phyloP scores from a whole-genome alignment of 495 filamentous ascomycete genomes.

The Trichoderma virens region DNA sequence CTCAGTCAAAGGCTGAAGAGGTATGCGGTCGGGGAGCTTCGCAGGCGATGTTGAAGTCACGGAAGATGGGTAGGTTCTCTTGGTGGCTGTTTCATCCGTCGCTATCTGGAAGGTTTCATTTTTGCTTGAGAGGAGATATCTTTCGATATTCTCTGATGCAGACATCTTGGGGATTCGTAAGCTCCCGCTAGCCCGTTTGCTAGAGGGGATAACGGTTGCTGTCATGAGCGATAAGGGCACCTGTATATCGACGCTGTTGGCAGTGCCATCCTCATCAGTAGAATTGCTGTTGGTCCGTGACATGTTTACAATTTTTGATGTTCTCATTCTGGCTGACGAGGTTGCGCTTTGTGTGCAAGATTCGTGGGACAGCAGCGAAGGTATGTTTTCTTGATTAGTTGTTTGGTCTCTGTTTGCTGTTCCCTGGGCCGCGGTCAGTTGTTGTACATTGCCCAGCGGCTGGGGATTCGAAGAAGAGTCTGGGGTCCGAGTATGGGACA shows the following conservation, averaged over 20 bases:
- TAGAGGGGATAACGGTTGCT: neutral
- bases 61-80: neutral
- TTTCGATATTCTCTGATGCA: neutral
- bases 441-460: neutral
- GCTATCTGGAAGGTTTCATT: neutral
- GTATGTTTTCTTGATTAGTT: neutral
- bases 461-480: neutral
- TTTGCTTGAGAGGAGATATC: neutral
- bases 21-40: neutral
- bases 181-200: neutral
- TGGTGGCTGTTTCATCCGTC: conserved; percentile 9
- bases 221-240: neutral
- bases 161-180: neutral
- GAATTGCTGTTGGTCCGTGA: neutral
- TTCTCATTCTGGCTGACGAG: neutral
- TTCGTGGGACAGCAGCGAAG: neutral
- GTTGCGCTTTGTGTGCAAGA: neutral
- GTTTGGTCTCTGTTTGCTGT: neutral
- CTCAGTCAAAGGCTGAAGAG: neutral
- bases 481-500: neutral
- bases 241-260: neutral
- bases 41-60: neutral
- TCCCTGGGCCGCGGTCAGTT: neutral
- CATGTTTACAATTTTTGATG: neutral
- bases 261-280: conserved; percentile 1